Evolutionary conservation across 2,329 filamentous ascomycete species (phyloP).

Genomic region (Colletotrichum sp.): DNA sequence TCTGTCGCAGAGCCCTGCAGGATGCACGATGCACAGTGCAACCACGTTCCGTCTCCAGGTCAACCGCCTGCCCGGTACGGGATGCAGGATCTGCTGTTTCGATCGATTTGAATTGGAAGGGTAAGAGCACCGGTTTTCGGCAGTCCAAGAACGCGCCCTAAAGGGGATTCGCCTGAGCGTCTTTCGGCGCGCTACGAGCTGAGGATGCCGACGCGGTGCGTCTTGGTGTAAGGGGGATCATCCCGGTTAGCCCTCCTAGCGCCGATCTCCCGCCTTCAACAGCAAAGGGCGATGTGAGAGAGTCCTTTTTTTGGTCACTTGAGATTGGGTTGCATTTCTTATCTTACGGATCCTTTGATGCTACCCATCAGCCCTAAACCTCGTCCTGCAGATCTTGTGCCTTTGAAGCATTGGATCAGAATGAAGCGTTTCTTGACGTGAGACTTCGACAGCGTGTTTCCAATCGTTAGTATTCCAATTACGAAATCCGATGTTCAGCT

Average conservation of each 20-base stretch:
- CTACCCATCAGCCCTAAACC: neutral
- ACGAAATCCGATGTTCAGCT: neutral
- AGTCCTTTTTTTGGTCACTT: neutral
- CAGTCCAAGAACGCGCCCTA: neutral
- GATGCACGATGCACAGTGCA: neutral
- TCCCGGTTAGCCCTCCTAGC: neutral
- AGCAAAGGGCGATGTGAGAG: neutral
- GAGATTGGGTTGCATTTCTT: neutral
- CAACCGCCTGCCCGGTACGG: neutral
- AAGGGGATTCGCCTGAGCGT: neutral
- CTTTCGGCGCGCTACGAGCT: neutral
- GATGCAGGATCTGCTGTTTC: neutral
- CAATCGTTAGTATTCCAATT: neutral
- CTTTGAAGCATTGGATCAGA: neutral
- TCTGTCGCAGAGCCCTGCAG: neutral
- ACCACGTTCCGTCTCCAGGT: neutral
- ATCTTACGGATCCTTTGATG: neutral
- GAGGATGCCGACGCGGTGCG: neutral
- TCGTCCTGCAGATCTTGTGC: neutral
- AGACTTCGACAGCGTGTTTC: neutral
- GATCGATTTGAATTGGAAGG: neutral
- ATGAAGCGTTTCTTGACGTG: neutral
- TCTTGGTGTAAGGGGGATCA: neutral
- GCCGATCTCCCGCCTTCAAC: neutral
- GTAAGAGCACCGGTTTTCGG: neutral